Evolutionary conservation across 129 eudicot genomes (phyloP).

Genomic region (sunflower (Helianthus annuus)): HanXRQr2.0-SUNRISE NC_035436.2:122111739-122112238

Average conservation of each 20-base stretch:
- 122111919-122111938: background rate
- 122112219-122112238: background rate
- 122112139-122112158: background rate
- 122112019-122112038: no score
- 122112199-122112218: background rate
- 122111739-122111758: slow-evolving; percentile 60
- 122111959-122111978: no score
- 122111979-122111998: no score
- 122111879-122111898: background rate
- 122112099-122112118: no score
- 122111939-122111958: background rate
- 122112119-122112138: no score
- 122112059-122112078: background rate
- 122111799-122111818: slow-evolving; percentile 72
- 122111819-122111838: slow-evolving; percentile 80
- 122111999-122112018: no score
- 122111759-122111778: slow-evolving; percentile 59
- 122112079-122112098: background rate
- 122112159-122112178: background rate
- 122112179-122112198: background rate
- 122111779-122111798: slow-evolving; percentile 58
- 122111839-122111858: slow-evolving; percentile 85
- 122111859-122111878: background rate
- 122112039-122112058: no score
- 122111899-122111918: no score